Percentiles rank a stretch among this genome's conserved stretches.
These are phyloP conservation scores for Fusarium nanum DNA, from an alignment of 2,329 filamentous ascomycete species.

Conservation along the genomic window DNA sequence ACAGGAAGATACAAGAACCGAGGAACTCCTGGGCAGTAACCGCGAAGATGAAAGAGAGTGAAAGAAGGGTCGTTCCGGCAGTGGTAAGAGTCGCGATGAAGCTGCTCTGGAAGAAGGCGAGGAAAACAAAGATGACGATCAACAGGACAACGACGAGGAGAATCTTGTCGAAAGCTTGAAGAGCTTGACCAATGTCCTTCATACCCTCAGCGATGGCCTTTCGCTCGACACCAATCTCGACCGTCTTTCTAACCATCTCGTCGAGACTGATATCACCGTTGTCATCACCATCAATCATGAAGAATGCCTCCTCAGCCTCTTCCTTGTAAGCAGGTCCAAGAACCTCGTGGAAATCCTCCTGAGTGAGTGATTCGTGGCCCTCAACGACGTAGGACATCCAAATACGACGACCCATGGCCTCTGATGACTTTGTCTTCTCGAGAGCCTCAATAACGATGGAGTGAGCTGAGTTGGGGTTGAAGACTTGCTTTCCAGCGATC, in stretches of 20 bases:
- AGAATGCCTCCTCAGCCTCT: conserved; percentile 89
- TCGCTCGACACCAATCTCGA: conserved; percentile 85
- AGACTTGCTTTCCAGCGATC: conserved; percentile 94
- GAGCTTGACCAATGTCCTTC: conserved; percentile 96
- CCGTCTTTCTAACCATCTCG: conserved; percentile 90
- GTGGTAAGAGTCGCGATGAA: conserved; percentile 89
- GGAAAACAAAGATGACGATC: conserved; percentile 84
- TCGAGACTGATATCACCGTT: conserved; percentile 96
- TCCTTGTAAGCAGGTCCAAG: conserved; percentile 78
- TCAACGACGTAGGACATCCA: conserved; percentile 99
- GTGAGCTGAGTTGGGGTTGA: conserved; percentile 91
- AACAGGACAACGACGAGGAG: conserved; percentile 84
- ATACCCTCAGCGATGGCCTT: conserved; percentile 92
- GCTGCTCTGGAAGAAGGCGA: conserved; percentile 88
- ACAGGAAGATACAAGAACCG: conserved; percentile 98
- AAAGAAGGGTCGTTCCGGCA: conserved; percentile 90
- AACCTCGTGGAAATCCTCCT: conserved; percentile 88
- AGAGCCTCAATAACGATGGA: conserved; percentile 90
- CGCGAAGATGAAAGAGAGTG: conserved; percentile 96
- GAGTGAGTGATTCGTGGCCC: conserved; percentile 80
- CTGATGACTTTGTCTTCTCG: conserved; percentile 84
- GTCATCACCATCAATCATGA: conserved; percentile 81
- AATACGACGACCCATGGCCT: conserved; percentile 91
- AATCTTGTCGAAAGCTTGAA: conserved; percentile 89
- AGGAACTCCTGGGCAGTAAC: conserved; percentile 93